Conservation (phyloP, 805 yeast species). For the Priceomyces medius region DNA sequence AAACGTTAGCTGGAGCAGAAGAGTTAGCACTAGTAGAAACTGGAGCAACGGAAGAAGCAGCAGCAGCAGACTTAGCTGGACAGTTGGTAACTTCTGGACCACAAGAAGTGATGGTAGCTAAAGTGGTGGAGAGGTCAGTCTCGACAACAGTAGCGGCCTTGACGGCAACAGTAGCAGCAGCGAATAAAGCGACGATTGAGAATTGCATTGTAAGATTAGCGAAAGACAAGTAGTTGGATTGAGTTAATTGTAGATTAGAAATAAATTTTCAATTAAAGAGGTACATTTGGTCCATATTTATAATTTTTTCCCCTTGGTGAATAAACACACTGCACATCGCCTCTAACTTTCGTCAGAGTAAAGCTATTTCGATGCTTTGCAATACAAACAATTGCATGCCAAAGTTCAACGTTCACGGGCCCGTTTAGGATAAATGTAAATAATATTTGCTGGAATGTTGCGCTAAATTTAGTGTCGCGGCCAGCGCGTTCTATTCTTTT, state of each 20-base stretch:
- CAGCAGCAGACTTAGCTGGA: conserved; percentile 30
- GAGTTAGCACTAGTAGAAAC: conserved; percentile 28
- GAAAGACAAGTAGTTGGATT: conserved; percentile 36
- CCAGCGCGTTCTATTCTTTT: conserved; percentile 3
- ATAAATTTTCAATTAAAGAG: background rate
- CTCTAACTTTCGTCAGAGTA: background rate
- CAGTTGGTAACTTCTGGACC: conserved; percentile 42
- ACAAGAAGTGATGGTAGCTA: conserved; percentile 45
- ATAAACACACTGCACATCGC: background rate
- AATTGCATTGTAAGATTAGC: conserved; percentile 41
- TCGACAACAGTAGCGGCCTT: conserved; percentile 27
- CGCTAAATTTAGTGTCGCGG: background rate
- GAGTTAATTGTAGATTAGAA: conserved; percentile 2
- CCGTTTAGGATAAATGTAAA: conserved; percentile 2
- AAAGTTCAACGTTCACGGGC: conserved; percentile 1
- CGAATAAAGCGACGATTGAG: conserved; percentile 36
- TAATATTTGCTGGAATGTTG: background rate
- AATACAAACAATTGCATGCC: conserved; percentile 1
- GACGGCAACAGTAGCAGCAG: conserved; percentile 33
- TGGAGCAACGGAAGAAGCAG: conserved; percentile 18
- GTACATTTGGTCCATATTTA: background rate
- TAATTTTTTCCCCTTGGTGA: background rate
- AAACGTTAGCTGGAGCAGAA: conserved; percentile 27
- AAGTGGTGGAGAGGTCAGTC: conserved; percentile 31
- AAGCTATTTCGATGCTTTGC: background rate